These are phyloP conservation scores for Copromyces sp. DNA, from an alignment of 495 filamentous ascomycete species.

Conservation along the genomic window DNA sequence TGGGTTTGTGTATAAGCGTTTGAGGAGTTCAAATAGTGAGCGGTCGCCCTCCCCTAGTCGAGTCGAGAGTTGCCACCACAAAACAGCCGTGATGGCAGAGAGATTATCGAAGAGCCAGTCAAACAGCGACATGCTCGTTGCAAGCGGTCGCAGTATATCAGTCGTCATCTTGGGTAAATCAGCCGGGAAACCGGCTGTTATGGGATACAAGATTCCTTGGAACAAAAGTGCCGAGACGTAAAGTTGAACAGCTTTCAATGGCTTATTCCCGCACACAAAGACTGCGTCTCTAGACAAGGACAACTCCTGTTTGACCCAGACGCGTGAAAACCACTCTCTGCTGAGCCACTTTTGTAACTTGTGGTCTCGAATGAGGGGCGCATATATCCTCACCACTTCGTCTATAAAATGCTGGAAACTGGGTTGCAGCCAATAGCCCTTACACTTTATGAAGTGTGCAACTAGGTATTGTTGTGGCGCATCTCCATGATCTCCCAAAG, in stretches of 20 bases:
- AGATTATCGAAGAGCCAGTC: background rate
- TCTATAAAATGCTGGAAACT: rapidly evolving
- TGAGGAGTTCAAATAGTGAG: background rate
- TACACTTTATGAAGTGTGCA: too few relatives aligned
- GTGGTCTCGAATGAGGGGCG: background rate
- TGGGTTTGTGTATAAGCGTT: background rate
- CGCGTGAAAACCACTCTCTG: background rate
- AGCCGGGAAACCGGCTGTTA: too few relatives aligned
- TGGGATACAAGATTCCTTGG: too few relatives aligned
- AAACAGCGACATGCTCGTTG: too few relatives aligned
- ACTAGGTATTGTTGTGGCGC: too few relatives aligned
- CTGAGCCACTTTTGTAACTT: background rate
- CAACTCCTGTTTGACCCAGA: background rate
- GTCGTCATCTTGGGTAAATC: background rate
- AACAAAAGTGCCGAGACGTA: background rate
- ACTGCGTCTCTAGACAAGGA: background rate
- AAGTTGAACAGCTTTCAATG: background rate
- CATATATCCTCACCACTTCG: background rate
- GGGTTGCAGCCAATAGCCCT: background rate
- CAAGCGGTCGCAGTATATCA: background rate
- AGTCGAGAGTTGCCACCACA: rapidly evolving
- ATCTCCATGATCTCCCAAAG: too few relatives aligned
- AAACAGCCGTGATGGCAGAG: background rate
- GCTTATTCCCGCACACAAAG: background rate
- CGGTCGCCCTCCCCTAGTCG: background rate